phyloP scores from a whole-genome alignment of 176 grass and related monocot species.

The Alopecurus myosuroides region DNA sequence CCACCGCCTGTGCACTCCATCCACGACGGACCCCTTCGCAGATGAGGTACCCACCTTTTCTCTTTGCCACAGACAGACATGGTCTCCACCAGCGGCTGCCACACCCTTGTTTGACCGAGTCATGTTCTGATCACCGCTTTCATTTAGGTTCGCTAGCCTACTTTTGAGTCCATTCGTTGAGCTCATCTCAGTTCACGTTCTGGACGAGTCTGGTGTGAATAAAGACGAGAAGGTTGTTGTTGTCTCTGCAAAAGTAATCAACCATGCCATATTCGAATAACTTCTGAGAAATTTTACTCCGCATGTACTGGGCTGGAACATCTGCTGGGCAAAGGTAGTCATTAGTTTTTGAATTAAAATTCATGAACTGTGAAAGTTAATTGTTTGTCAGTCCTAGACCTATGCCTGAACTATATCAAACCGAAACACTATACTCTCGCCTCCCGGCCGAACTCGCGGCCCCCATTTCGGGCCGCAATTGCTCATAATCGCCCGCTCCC shows the following conservation, averaged over 20 bases:
- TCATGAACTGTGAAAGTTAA: background rate
- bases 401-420: too few species aligned
- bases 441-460: too few species aligned
- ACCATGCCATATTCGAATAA: constrained; percentile 62
- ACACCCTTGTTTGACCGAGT: too few species aligned
- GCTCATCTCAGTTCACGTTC: constrained; percentile 63
- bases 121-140: constrained; percentile 13
- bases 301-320: constrained; percentile 57
- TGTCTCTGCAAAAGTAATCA: constrained; percentile 57
- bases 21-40: too few species aligned
- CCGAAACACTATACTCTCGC: too few species aligned
- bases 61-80: too few species aligned
- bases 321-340: constrained; percentile 61
- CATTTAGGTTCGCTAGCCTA: constrained; percentile 65
- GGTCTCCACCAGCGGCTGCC: too few species aligned
- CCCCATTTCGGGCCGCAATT: too few species aligned
- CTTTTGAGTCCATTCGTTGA: constrained; percentile 69
- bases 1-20: too few species aligned
- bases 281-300: constrained; percentile 74
- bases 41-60: too few species aligned
- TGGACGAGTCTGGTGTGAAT: constrained; percentile 52
- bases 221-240: constrained; percentile 40
- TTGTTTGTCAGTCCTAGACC: background rate
- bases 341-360: constrained; percentile 3
- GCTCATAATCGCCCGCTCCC: too few species aligned